Base-by-base conservation (phyloP, 805 yeast genomes). In the Henningerozyma blattae region DNA sequence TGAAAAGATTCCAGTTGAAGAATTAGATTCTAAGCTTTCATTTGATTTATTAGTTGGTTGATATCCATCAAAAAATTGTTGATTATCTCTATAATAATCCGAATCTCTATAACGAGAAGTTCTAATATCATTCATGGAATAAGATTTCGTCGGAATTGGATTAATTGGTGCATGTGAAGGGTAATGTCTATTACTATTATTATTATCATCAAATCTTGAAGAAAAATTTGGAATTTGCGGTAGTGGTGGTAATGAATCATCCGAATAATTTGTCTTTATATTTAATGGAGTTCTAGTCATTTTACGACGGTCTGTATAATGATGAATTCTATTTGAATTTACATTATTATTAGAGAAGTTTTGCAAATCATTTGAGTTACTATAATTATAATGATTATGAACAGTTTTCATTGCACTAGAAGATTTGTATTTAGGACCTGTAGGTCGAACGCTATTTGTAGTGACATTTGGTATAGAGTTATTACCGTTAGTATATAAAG, bases 1-100 rank as follows among this genome's bases (percentile, higher is more conserved):
- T 6, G 66, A 60, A 35, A 61, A 61, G 4, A 45, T 31, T 15
- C 38, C 47, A n/a, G 48, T 39, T 4, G 44, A 39, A 12, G 30
- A 26, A 22, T 13, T 22, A n/a, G 10, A 15, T 12, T 20, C 13
- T 3, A 32, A 28, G 7, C 27, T 24, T 3, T 29, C 25, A 9
- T 24, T 27, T 4, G 34, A 27, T 14, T 27, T 30, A 15, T 16
- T 17, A 7, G 32, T 36, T 28, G 45, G 43, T 15, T 33, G 15
- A 20, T 32, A 39, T 1, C 47, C 45, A 22, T 45, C 47, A 28
- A 42, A 45, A 31, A 38, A 41, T 6, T 34, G 34, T 22, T 44
- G 42, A 28, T 37, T 37, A 5, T 41, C 38, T 31, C 38, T 42
- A 32, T 44, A 37, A 22, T 41, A 37, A 8, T 38, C 38, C 22